Evolutionary conservation across 1,139 yeast genomes (phyloP), one percentile per base, ranked within the genome.

Genomic region (Pichia sp.): DNA sequence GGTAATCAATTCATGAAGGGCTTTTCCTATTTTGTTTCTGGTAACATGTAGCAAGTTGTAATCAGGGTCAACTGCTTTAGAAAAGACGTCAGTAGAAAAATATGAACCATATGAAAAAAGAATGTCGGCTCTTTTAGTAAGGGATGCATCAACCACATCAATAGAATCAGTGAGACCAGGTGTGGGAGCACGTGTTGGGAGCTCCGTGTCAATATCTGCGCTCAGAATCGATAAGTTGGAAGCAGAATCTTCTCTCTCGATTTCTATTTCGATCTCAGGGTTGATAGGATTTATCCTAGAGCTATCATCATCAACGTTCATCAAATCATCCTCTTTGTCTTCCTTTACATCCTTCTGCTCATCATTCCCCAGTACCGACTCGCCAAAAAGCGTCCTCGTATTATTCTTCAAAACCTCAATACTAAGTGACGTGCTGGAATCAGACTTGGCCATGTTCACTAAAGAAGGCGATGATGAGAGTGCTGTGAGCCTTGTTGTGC

Each of bases 11-110:
- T 67, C 64, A 51, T 85, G 94, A 37, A 91, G 67, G 38, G 76
- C 64, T 39, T 67, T 66, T 0, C 96, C 96, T 30, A 87, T 68
- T 33, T 65, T 56, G 22, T 71, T 65, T 39, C 94, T 71, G 11
- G 75, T 60, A 17, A 69, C 65, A 50, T 85, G 95, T 11, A 88
- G 61, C 38, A 69, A 68, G 31, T 67, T 52, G 51, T 86, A 85
- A 19, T 68, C 57, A 6, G 72, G 72, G 48, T 72, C 72, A 6
- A 64, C 54, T 33, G 69, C 62, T 42, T 81, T 69, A 3, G 60
- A 48, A n/a, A n/a, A n/a, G 27, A 60, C 56, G 35, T 72, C 76
- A 34, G 71, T 72, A 6, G 74, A 74, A 52, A 76, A 80, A 44
- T 56, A 67, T 40, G 67, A 66, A 15, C 69, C 70, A 30, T 58